phyloP scores from a whole-genome alignment of 2,329 filamentous ascomycete species.

The Sporothrix phasma region DNA sequence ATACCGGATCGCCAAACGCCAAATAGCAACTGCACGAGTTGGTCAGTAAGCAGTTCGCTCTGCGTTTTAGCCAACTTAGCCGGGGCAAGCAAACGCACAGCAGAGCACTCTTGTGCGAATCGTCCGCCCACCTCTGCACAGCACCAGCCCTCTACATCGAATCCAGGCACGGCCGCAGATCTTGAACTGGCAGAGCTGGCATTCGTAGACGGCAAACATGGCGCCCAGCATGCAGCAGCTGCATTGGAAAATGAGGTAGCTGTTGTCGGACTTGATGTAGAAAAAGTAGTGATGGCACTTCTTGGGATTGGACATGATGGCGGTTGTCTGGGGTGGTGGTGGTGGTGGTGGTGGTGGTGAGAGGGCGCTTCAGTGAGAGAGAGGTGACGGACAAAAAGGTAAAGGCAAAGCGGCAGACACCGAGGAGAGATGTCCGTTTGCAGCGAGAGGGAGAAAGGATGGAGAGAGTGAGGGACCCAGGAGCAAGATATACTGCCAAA shows the following conservation, averaged over 20 bases:
- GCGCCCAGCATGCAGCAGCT: conserved; percentile 54
- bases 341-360: neutral
- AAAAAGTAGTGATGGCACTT: conserved; percentile 54
- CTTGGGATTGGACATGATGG: conserved; percentile 18
- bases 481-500: neutral
- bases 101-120: neutral
- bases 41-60: too few relatives aligned
- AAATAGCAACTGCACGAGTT: neutral
- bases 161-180: conserved; percentile 48
- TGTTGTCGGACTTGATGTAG: conserved; percentile 58
- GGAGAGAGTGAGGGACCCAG: neutral
- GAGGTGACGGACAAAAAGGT: too few relatives aligned
- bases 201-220: conserved; percentile 60
- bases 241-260: conserved; percentile 56
- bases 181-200: conserved; percentile 58
- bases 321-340: neutral
- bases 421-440: neutral
- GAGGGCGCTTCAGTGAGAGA: neutral
- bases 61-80: too few relatives aligned
- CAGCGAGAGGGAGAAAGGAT: neutral
- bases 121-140: neutral
- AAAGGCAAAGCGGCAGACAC: too few relatives aligned
- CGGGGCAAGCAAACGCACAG: neutral
- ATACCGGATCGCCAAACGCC: neutral
- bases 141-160: neutral